These are phyloP conservation scores for Amniculicola lignicola DNA, from an alignment of 495 filamentous ascomycete genomes.

Conservation along the genomic window DNA sequence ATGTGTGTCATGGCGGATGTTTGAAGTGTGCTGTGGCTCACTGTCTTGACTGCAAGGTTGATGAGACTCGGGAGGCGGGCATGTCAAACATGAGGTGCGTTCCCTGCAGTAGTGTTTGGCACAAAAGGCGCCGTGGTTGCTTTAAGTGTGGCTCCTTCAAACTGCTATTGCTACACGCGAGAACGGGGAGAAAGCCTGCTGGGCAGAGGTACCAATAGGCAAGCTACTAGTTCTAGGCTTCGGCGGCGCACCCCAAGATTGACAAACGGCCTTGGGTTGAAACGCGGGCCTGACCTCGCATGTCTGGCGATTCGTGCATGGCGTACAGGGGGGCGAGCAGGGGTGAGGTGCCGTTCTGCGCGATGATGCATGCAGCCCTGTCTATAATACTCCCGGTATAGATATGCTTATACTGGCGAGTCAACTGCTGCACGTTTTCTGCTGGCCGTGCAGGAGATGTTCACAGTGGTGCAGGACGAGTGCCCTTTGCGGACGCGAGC, in stretches of 20 bases:
- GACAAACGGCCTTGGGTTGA: slow-evolving; percentile 31
- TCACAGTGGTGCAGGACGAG: background rate
- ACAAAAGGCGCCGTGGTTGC: slow-evolving; percentile 27
- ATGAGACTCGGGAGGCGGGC: slow-evolving; percentile 37
- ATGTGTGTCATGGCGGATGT: slow-evolving; percentile 38
- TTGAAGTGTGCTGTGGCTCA: slow-evolving; percentile 29
- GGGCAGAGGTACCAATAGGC: slow-evolving; percentile 34
- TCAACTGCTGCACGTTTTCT: slow-evolving; percentile 5
- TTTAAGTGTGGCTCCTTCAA: slow-evolving; percentile 38
- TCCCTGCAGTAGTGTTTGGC: slow-evolving; percentile 34
- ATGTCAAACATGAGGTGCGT: slow-evolving; percentile 37
- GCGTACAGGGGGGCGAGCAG: slow-evolving; percentile 28
- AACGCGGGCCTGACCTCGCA: slow-evolving; percentile 33
- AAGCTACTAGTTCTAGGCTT: slow-evolving; percentile 30
- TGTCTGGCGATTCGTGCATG: slow-evolving; percentile 37
- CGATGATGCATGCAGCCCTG: slow-evolving; percentile 20
- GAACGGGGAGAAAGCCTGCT: slow-evolving; percentile 20
- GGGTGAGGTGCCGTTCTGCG: slow-evolving; percentile 25
- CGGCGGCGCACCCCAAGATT: slow-evolving; percentile 28
- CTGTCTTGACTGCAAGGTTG: slow-evolving; percentile 29
- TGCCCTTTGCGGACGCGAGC: slow-evolving; percentile 1
- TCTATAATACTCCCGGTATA: slow-evolving; percentile 28
- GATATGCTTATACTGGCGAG: slow-evolving; percentile 30
- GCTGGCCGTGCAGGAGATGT: background rate
- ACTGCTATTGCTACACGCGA: slow-evolving; percentile 37